Evolutionary conservation across 345 rosid genomes (phyloP), one percentile per base, ranked within the genome.

Genomic region (Salix brachista): DNA sequence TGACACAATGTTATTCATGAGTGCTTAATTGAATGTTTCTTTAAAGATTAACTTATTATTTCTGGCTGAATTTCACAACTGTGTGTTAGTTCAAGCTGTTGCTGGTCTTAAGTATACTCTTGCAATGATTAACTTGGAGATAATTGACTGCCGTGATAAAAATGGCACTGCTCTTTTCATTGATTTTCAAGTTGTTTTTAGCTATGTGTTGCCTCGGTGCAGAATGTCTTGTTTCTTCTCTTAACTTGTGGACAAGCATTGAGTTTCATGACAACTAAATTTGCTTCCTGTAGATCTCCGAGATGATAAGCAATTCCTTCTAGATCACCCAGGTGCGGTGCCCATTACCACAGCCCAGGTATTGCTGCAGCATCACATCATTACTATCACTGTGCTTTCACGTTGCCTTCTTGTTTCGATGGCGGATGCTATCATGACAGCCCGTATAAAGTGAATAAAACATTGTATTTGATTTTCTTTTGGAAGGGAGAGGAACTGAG

Each of bases 341-440:
- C 88, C 93, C 72, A 93, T 91, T 69, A 75, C 93, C 74, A 86
- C 91, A 18, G 89, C 88, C 64, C 94, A 93, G 92, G 97, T 93
- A 81, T 66, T 52, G 16, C 65, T 26, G 69, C 71, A 58, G 46
- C 77, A 68, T 78, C 71, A 30, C 23, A 6, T 75, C 21, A 23
- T 65, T 60, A 30, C 61, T 18, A 65, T 44, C 8, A 1, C 23
- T n/a, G 23, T n/a, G 11, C 62, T n/a, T 58, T 58, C 25, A 23
- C 62, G 5, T 58, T n/a, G 28, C 62, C 62, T 62, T 67, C 18
- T 21, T 62, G 52, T 34, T 19, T 72, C 17, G n/a, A 39, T 50
- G 39, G 44, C n/a, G 64, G 64, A 58, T 58, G 4, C 64, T 10
- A 23, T 9, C 64, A 65, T 66, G 41, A 26, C 30, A 73, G 75